Conservation (phyloP, 305 asterid species). For the Caryopteris hybrid region DNA sequence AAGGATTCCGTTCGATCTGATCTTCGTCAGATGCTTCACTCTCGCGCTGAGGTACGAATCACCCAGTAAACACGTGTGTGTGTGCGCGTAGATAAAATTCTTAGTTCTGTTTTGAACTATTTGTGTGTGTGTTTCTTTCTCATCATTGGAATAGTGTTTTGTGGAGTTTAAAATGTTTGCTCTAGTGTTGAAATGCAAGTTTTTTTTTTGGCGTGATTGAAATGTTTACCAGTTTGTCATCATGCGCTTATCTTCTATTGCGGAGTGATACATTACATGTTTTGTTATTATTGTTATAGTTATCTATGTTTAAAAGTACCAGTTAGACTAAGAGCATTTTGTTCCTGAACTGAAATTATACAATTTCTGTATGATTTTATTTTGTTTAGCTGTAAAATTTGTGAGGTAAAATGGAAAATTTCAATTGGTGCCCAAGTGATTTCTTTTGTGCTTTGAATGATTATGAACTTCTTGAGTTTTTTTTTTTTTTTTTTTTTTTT, state of each 20-base stretch:
- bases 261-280: background rate
- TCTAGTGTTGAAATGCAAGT: background rate
- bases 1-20: slow-evolving; percentile 90
- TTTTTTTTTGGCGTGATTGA: background rate
- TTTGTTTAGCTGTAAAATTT: background rate
- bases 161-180: slow-evolving; percentile 5
- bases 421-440: background rate
- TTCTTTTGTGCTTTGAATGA: background rate
- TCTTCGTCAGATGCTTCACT: slow-evolving; percentile 87
- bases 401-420: background rate
- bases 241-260: background rate
- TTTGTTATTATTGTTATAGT: background rate
- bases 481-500: no score
- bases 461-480: background rate
- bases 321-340: background rate
- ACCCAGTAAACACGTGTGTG: background rate
- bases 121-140: background rate
- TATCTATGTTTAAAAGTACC: background rate
- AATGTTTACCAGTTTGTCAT: background rate
- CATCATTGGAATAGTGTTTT: background rate
- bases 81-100: background rate
- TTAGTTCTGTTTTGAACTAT: background rate
- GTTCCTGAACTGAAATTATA: background rate
- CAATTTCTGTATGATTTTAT: background rate
- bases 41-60: slow-evolving; percentile 81